These are phyloP conservation scores for Vigna angularis DNA, from an alignment of 306 rosid species.

Conservation along the genomic window DNA sequence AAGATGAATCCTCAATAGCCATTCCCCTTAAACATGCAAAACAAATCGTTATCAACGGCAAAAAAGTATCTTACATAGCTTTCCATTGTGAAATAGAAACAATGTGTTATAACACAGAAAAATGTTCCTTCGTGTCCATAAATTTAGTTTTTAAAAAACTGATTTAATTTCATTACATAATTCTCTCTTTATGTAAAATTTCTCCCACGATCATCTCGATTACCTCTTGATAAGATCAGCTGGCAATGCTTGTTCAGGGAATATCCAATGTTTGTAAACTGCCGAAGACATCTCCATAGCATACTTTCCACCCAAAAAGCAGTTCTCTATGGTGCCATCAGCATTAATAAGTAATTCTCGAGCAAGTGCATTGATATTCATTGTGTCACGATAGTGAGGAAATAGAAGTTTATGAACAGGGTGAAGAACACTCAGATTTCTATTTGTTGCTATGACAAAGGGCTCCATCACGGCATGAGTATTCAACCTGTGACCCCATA, in stretches of 20 bases:
- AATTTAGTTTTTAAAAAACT: no score
- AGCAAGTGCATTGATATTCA: constrained; percentile 53
- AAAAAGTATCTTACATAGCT: background rate
- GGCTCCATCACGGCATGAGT: constrained; percentile 87
- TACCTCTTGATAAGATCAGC: constrained; percentile 65
- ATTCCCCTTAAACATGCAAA: constrained; percentile 24
- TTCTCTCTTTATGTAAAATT: no score
- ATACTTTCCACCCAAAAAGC: constrained; percentile 35
- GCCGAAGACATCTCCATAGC: constrained; percentile 48
- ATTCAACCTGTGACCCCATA: constrained; percentile 54
- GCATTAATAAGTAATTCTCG: constrained; percentile 43
- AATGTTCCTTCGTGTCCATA: no score
- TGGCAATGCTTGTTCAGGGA: constrained; percentile 50
- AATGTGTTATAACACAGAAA: no score
- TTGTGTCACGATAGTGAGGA: constrained; percentile 56
- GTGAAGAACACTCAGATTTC: constrained; percentile 53
- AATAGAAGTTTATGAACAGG: constrained; percentile 47
- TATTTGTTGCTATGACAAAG: constrained; percentile 50
- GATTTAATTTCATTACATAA: no score
- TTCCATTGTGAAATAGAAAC: no score
- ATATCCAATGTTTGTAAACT: constrained; percentile 47
- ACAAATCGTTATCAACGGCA: background rate
- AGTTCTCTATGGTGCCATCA: constrained; percentile 43
- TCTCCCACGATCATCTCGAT: no score
- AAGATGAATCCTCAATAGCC: constrained; percentile 38